Percentiles rank a stretch among this genome's conserved stretches.
These are phyloP conservation scores for slime mould (Dictyostelium discoideum) DNA, from an alignment of 78 protist species.

Conservation along the genomic window dicty_2.7 NC_007088.5:6601001-6601500, in stretches of 20 bases:
- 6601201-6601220: constrained; percentile 60
- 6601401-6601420: neutral
- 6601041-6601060: constrained; percentile 71
- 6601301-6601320: constrained; percentile 13
- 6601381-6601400: neutral
- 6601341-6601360: constrained; percentile 54
- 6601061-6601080: constrained; percentile 68
- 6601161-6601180: no score
- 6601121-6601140: no score
- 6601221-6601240: constrained; percentile 49
- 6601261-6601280: constrained; percentile 75
- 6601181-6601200: neutral
- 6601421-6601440: constrained; percentile 19
- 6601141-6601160: no score
- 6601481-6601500: constrained; percentile 64
- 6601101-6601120: neutral
- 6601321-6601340: constrained; percentile 66
- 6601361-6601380: constrained; percentile 19
- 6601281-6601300: constrained; percentile 75
- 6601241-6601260: constrained; percentile 51
- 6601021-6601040: constrained; percentile 47
- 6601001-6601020: constrained; percentile 57
- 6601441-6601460: neutral
- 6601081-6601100: constrained; percentile 22
- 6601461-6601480: neutral